Evolutionary conservation across 176 grass and related monocot genomes (phyloP).

Genomic region (Coix lacrymajobi): DNA sequence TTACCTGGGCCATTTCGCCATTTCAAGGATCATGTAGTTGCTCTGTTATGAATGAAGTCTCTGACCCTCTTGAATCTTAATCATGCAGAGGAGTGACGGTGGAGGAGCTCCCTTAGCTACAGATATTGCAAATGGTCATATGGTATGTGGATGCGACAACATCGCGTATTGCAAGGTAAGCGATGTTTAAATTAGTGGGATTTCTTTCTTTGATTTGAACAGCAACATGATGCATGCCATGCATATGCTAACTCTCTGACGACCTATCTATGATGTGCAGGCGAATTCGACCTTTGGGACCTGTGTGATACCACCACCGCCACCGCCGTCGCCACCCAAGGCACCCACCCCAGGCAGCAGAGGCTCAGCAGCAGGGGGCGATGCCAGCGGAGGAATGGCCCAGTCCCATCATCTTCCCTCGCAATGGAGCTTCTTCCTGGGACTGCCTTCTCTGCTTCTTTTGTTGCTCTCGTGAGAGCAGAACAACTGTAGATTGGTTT

Average conservation of each 20-base stretch:
- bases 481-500: background rate
- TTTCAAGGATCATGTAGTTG: background rate
- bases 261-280: slow-evolving; percentile 27
- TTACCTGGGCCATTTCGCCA: background rate
- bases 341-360: background rate
- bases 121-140: slow-evolving; percentile 63
- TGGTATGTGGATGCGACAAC: slow-evolving; percentile 70
- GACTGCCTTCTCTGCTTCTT: slow-evolving; percentile 16
- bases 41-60: background rate
- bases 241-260: background rate
- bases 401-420: background rate
- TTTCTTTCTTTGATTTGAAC: background rate
- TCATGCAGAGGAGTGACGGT: slow-evolving; percentile 43
- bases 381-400: background rate
- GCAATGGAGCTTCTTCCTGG: slow-evolving; percentile 13
- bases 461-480: slow-evolving; percentile 2
- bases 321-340: slow-evolving; percentile 4
- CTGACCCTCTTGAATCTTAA: background rate
- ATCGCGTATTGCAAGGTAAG: slow-evolving; percentile 72
- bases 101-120: slow-evolving; percentile 61
- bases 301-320: slow-evolving; percentile 41
- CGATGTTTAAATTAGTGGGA: no score
- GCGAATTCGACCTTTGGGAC: slow-evolving; percentile 54
- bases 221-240: background rate
- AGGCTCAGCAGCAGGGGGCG: background rate